These are phyloP conservation scores for Macadamia integrifolia DNA, from an alignment of 164 flowering plant species.

Conservation along the genomic window DNA sequence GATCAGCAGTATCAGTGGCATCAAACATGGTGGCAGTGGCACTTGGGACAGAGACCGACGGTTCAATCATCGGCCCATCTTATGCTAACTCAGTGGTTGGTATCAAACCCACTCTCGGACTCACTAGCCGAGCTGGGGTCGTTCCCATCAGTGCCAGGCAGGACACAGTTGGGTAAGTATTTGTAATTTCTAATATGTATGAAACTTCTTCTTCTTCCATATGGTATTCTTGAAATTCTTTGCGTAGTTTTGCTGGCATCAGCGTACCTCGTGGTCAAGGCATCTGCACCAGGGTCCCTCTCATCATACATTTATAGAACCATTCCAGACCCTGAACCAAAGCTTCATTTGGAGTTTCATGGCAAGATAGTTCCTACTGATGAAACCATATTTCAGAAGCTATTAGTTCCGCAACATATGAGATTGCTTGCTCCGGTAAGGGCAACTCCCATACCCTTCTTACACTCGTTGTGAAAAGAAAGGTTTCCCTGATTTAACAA, in stretches of 20 bases:
- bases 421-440: constrained; percentile 15
- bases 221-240: no score
- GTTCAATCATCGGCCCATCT: constrained; percentile 54
- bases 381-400: constrained; percentile 8
- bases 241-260: constrained; percentile 30
- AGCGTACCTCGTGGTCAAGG: constrained; percentile 32
- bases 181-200: no score
- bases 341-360: constrained; percentile 23
- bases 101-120: constrained; percentile 64
- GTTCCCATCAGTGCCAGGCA: constrained; percentile 52
- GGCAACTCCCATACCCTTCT: constrained; percentile 15
- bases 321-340: constrained; percentile 7
- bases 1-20: constrained; percentile 60
- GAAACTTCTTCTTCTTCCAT: no score
- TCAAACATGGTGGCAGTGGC: constrained; percentile 57
- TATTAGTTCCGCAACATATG: constrained; percentile 9
- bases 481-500: constrained; percentile 1
- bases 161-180: constrained; percentile 53
- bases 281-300: constrained; percentile 33
- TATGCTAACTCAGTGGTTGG: constrained; percentile 53
- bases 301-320: constrained; percentile 18
- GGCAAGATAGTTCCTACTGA: constrained; percentile 11
- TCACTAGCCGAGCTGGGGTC: constrained; percentile 63
- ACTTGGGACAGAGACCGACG: constrained; percentile 61
- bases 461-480: constrained; percentile 12